Evolutionary conservation across 805 yeast genomes (phyloP), one percentile per base, ranked within the genome.

Genomic region (Saturnispora serradocipensis): DNA sequence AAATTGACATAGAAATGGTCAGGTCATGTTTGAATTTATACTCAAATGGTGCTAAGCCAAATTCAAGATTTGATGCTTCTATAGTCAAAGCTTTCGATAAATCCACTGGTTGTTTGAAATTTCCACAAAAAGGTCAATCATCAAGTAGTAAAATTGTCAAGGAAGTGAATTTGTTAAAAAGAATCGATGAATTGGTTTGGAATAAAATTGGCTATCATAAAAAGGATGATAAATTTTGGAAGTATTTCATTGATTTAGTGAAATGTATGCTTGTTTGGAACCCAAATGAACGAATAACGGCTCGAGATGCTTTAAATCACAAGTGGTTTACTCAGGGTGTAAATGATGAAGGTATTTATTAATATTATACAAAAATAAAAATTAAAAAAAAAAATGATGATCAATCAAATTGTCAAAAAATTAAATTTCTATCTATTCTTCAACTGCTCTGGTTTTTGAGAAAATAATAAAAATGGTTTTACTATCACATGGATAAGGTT

Each of bases 241-340:
- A 78, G 72, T 77, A 77, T 67, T 89, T 89, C 65, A 58, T 63
- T 43, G 82, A 78, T 59, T 67, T 79, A 56, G 66, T 79, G 46
- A 77, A 74, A 47, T 70, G 69, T 53, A 66, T 78, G 53, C 68
- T 79, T 45, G 71, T 69, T 13, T 77, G 75, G 58, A 75, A 77
- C 58, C 82, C 84, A 0, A 63, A 69, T 18, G 71, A 72, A 54
- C 64, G 84, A 56, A 69, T 77, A 35, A 72, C 75, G 3, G 82
- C 80, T n/a, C 72, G 73, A 45, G 75, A 74, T 57, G 82, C 83
- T 3, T 67, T 79, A 56, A 63, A 71, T 50, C 84, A 79, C 66
- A 88, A 87, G 46, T 93, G 96, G 86, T 82, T 95, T 65, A 73
- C 75, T 56, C 72, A 74, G 53, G 84, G 84, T 27, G 74, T 80